phyloP scores from a whole-genome alignment of 331 rosid species.

The Acacia pycnantha region DNA sequence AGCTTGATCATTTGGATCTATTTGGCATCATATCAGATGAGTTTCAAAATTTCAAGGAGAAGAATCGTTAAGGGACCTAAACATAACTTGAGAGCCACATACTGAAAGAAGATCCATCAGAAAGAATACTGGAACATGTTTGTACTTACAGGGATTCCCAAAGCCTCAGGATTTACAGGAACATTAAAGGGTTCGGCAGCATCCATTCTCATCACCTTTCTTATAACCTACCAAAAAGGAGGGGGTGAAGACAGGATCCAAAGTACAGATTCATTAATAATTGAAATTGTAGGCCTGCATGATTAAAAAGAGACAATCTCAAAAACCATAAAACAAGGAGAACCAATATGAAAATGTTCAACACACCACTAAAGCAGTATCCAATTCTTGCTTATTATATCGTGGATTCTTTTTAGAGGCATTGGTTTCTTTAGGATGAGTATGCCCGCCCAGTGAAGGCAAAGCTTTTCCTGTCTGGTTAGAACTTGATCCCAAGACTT shows the following conservation, averaged over 20 bases:
- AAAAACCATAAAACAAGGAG: conserved; percentile 10
- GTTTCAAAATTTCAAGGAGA: background rate
- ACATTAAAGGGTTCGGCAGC: conserved; percentile 93
- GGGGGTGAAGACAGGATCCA: conserved; percentile 6
- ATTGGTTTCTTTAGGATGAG: conserved; percentile 44
- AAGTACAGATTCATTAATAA: conserved; percentile 14
- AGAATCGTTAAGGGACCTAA: background rate
- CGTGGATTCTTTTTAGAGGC: conserved; percentile 39
- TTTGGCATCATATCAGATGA: background rate
- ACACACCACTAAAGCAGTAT: conserved; percentile 66
- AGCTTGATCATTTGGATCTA: background rate
- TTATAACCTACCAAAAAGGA: conserved; percentile 56
- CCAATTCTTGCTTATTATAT: conserved; percentile 68
- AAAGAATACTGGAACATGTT: conserved; percentile 10
- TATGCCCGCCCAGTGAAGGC: conserved; percentile 29
- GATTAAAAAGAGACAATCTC: conserved; percentile 7
- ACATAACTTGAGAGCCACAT: background rate
- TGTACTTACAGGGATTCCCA: conserved; percentile 89
- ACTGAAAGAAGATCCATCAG: conserved; percentile 5
- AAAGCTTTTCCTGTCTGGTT: conserved; percentile 36
- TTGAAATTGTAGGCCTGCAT: background rate
- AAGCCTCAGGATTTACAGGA: conserved; percentile 90
- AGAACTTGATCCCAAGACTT: conserved; percentile 54
- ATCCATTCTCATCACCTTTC: conserved; percentile 97
- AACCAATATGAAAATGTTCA: conserved; percentile 12